These are phyloP conservation scores for Hamamelis virginiana DNA, from an alignment of 164 flowering plant genomes.

Conservation along the genomic window DNA sequence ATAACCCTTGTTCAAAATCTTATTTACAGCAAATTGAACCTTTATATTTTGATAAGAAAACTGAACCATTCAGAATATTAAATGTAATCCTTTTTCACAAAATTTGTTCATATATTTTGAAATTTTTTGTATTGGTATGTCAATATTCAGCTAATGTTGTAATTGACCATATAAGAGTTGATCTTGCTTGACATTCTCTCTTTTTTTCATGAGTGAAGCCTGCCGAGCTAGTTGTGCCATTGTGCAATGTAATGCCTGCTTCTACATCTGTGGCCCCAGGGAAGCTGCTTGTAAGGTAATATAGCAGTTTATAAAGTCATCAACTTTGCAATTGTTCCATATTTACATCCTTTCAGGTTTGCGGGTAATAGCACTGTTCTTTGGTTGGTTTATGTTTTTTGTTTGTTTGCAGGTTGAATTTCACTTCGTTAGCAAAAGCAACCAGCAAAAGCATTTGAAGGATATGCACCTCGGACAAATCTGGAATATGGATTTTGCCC, in stretches of 20 bases:
- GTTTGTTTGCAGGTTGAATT: constrained; percentile 48
- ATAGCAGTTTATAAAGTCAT: neutral
- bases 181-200: neutral
- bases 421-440: constrained; percentile 51
- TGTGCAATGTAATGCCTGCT: constrained; percentile 13
- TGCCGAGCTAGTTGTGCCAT: constrained; percentile 41
- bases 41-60: too few species aligned
- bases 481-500: too few species aligned
- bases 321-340: neutral
- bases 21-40: too few species aligned
- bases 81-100: too few species aligned
- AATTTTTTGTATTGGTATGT: too few species aligned
- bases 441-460: constrained; percentile 38
- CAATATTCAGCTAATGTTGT: too few species aligned
- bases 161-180: too few species aligned
- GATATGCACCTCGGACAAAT: neutral
- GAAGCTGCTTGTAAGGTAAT: constrained; percentile 60
- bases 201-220: constrained; percentile 34
- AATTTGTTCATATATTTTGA: too few species aligned
- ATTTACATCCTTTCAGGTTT: neutral
- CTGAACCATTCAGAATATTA: too few species aligned
- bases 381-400: neutral
- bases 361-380: neutral
- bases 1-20: too few species aligned
- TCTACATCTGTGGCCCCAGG: constrained; percentile 27